Evolutionary conservation across 495 filamentous ascomycete genomes (phyloP), one percentile per base, ranked within the genome.

Genomic region (Aspergillus steynii): DNA sequence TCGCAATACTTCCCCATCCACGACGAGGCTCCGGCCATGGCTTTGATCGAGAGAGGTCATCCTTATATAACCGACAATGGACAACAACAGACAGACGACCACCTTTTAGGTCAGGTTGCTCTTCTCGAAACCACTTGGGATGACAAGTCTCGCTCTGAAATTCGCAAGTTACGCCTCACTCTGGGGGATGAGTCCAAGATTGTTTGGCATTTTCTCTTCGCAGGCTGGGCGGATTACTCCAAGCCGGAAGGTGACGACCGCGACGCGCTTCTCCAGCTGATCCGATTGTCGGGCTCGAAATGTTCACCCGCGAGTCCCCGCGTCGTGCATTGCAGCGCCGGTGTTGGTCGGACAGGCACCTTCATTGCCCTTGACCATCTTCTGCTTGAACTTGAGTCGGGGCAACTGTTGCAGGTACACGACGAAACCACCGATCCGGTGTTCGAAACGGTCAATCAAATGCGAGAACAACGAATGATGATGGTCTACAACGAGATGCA

Each of bases 401-500:
- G 92, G 32, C 81, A 85, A 29, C 74, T 95, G 61, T 83, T 80
- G 59, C 69, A 72, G 46, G 62, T 70, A 48, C 67, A 69, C 42
- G 74, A 80, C 31, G 61, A 74, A n/a, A 71, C 79, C 8, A 64
- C 66, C n/a, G 87, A 89, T 63, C 82, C 82, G 0, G 81, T 91
- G 14, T 91, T 88, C 63, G 82, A 89, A 15, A 86, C 87, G 6
- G 96, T 99, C 50, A 87, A 96, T 62, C 76, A 79, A 65, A 81
- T 99, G 67, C 84, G 96, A 29, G 84, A 94, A 74, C 96, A 99
- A 77, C 82, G 96, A 45, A 91, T 91, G 84, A 90, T 88, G 71
- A 99, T 98, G 96, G 96, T 99, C 4, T 95, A 98, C 74, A 88
- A 89, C 31, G 90, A 93, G 68, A 73, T 82, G 64, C 96, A 99